Percentiles rank a stretch among this genome's conserved stretches.
Conservation (phyloP, 2,329 filamentous ascomycete species). For the Pseudogymnoascus sp. region DNA sequence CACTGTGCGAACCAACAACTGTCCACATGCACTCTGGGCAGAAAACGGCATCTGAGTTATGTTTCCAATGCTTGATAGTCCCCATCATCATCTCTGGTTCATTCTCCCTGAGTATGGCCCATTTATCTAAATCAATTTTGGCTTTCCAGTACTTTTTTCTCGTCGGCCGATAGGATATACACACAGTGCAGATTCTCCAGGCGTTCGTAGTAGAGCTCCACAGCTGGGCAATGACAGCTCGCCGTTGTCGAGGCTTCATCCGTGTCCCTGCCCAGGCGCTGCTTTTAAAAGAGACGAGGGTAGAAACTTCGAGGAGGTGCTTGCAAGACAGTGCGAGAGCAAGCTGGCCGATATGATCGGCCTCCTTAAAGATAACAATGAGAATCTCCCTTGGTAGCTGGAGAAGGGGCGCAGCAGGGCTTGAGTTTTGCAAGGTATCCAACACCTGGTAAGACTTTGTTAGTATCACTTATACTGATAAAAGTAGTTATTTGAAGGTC, state of each 20-base stretch:
- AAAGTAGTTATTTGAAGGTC: background rate
- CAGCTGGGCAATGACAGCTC: background rate
- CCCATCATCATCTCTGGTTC: background rate
- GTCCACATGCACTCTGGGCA: background rate
- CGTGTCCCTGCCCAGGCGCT: background rate
- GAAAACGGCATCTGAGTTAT: no score
- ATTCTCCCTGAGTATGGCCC: background rate
- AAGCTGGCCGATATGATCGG: background rate
- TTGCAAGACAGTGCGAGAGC: background rate
- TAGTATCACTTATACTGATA: background rate
- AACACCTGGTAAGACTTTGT: background rate
- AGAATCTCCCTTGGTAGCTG: background rate
- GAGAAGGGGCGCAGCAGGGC: background rate
- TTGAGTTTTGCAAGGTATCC: background rate
- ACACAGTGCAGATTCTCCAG: background rate
- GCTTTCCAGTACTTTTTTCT: background rate
- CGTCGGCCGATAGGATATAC: background rate
- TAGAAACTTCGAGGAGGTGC: background rate
- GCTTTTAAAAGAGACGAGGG: background rate
- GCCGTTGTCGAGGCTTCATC: background rate
- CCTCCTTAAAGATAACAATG: background rate
- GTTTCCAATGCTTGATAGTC: background rate
- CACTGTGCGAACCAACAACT: no score
- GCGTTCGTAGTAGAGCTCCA: background rate
- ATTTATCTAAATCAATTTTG: background rate